Evolutionary conservation across 2,329 filamentous ascomycete genomes (phyloP).

Genomic region (Arachnomyces sp.): DNA sequence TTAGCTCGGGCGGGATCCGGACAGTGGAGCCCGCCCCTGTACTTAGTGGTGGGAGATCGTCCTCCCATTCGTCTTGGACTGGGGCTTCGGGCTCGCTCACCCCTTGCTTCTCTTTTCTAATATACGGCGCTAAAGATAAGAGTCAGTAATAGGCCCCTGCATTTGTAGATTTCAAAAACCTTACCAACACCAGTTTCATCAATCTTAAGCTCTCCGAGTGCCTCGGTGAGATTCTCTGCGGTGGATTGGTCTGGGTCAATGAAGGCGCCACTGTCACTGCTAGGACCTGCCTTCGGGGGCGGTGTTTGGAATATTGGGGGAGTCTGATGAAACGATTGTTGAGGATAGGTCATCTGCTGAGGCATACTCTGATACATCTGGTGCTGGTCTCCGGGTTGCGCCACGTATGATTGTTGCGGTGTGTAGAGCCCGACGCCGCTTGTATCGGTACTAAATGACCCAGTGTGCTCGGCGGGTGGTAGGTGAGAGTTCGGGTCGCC

Average conservation of each 20-base stretch:
- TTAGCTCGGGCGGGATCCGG: constrained; percentile 82
- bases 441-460: constrained; percentile 23
- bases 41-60: constrained; percentile 58
- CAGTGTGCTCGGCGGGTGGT: no score
- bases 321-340: constrained; percentile 21
- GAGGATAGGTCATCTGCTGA: constrained; percentile 23
- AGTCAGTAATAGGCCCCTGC: constrained; percentile 11
- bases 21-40: constrained; percentile 66
- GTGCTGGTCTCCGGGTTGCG: constrained; percentile 19
- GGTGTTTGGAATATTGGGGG: constrained; percentile 20
- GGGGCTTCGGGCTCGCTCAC: constrained; percentile 46
- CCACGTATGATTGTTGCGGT: constrained; percentile 25
- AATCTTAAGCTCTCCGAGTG: constrained; percentile 78
- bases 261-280: constrained; percentile 39
- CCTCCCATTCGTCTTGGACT: constrained; percentile 60
- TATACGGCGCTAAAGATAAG: constrained; percentile 61
- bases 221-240: constrained; percentile 65
- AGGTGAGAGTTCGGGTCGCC: no score
- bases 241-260: constrained; percentile 57
- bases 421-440: constrained; percentile 33
- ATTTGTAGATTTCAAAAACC: constrained; percentile 19
- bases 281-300: constrained; percentile 20
- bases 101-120: constrained; percentile 55
- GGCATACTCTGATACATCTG: constrained; percentile 25
- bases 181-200: constrained; percentile 78